Percentiles rank a stretch among this genome's conserved stretches.
Evolutionary conservation across 2,329 filamentous ascomycete species (phyloP).

Genomic region (Orbilia blumenaviensis): DNA sequence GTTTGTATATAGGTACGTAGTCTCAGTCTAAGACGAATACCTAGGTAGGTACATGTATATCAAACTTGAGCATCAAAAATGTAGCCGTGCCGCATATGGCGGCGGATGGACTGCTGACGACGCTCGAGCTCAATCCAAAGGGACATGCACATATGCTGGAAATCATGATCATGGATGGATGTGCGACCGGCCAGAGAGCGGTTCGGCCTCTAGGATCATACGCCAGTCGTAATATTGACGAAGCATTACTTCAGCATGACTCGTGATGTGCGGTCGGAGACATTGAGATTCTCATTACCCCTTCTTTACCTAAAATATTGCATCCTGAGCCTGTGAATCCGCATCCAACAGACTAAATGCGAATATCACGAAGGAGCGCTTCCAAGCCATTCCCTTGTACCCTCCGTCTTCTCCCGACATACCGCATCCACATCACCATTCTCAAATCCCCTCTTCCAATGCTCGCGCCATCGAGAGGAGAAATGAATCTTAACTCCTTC

Average conservation of each 20-base stretch:
- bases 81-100: no score
- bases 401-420: constrained; percentile 41
- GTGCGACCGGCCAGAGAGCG: not conserved
- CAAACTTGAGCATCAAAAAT: no score
- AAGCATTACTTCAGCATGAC: constrained; percentile 35
- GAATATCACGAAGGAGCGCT: constrained; percentile 22
- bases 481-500: no score
- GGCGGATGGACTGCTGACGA: not conserved
- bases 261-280: constrained; percentile 29
- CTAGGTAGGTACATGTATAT: no score
- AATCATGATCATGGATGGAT: no score
- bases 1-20: no score
- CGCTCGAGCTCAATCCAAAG: not conserved
- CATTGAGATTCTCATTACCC: constrained; percentile 31
- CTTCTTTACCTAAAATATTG: constrained; percentile 42
- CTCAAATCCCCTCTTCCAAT: not conserved
- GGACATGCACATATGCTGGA: no score
- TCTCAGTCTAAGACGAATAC: no score
- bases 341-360: constrained; percentile 9
- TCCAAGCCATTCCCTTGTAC: not conserved
- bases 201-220: not conserved
- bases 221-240: constrained; percentile 4
- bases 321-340: constrained; percentile 4
- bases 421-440: constrained; percentile 7
- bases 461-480: constrained; percentile 3